phyloP scores from a whole-genome alignment of 306 rosid species.

The Vigna radiata region DNA sequence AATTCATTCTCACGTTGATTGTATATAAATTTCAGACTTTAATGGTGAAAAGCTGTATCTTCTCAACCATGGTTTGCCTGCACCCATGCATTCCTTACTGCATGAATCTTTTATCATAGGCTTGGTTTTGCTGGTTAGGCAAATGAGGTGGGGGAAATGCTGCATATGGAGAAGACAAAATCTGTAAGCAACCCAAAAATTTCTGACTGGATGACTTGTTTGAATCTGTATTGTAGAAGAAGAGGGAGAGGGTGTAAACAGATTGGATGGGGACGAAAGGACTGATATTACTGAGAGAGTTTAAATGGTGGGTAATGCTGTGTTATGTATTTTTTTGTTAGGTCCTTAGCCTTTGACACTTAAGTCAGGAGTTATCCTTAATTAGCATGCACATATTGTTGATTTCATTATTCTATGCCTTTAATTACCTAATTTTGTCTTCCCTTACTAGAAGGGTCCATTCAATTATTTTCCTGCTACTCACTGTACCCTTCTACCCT shows the following conservation, averaged over 20 bases:
- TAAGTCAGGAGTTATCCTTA: constrained; percentile 17
- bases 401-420: constrained; percentile 35
- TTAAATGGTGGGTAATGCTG: constrained; percentile 23
- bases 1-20: constrained; percentile 46
- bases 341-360: constrained; percentile 28
- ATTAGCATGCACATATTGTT: constrained; percentile 44
- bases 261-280: constrained; percentile 34
- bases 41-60: constrained; percentile 41
- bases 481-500: background rate
- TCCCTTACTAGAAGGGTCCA: background rate
- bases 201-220: constrained; percentile 35
- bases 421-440: constrained; percentile 14
- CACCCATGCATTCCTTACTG: constrained; percentile 36
- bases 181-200: constrained; percentile 31
- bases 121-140: constrained; percentile 45
- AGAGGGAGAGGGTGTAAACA: constrained; percentile 38
- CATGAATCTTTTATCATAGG: constrained; percentile 36
- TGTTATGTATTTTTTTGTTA: constrained; percentile 34
- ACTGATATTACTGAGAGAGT: constrained; percentile 13
- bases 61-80: constrained; percentile 47
- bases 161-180: constrained; percentile 39
- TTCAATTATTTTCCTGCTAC: background rate
- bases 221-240: constrained; percentile 27
- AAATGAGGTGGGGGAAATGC: constrained; percentile 43
- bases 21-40: constrained; percentile 55